These are phyloP conservation scores for Neoarthrinium moseri DNA, from an alignment of 2,329 filamentous ascomycete species.

Conservation along the genomic window DNA sequence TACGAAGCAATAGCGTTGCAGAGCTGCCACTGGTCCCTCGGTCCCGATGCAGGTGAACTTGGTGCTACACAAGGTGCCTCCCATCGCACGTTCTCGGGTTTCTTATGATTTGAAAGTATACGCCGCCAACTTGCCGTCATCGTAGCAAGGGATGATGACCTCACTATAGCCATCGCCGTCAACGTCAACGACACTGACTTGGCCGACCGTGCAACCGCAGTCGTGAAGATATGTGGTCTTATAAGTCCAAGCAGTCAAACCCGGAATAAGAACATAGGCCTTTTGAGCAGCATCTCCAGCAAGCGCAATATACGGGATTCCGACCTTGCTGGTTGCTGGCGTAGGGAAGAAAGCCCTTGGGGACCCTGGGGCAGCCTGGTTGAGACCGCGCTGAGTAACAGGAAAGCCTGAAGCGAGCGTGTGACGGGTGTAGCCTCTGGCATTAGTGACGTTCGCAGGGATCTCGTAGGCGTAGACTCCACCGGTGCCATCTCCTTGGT, in stretches of 20 bases:
- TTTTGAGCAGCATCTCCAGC: background rate
- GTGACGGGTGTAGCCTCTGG: background rate
- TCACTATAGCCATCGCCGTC: background rate
- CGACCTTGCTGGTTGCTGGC: background rate
- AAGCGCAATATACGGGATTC: background rate
- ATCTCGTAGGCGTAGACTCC: conserved; percentile 4
- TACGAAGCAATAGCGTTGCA: too few species aligned
- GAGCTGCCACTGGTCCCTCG: too few species aligned
- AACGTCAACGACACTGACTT: background rate
- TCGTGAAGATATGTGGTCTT: conserved; percentile 3
- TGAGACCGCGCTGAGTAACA: background rate
- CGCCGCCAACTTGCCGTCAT: background rate
- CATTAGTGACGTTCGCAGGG: background rate
- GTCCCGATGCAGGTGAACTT: too few species aligned
- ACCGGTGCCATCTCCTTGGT: conserved; percentile 3
- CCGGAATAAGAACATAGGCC: background rate
- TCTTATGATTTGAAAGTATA: background rate
- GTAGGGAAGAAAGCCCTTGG: background rate
- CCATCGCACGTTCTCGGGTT: too few species aligned
- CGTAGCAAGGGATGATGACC: background rate
- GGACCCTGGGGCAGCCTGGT: background rate
- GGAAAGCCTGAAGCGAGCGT: conserved; percentile 1
- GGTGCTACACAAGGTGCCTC: too few species aligned
- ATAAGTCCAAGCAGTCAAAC: background rate
- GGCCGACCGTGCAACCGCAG: conserved; percentile 1